These are phyloP conservation scores for Fusarium stilboides DNA, from an alignment of 2,329 filamentous ascomycete genomes.

Conservation along the genomic window DNA sequence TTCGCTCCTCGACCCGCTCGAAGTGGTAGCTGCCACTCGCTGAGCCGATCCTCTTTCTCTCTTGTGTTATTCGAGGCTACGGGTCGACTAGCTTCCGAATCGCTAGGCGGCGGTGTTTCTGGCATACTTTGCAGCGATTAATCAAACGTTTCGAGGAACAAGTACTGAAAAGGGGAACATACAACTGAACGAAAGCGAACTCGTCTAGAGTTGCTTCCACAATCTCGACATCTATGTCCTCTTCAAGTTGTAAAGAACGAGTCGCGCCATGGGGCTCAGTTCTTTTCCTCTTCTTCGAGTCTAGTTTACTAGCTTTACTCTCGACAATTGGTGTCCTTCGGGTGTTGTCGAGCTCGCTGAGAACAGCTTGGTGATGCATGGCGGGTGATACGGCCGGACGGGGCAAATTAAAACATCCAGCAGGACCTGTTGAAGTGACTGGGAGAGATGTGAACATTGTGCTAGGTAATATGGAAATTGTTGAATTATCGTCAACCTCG, in stretches of 20 bases:
- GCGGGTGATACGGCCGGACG: background rate
- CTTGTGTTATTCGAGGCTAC: background rate
- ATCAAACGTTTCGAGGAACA: accelerated
- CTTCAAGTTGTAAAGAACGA: background rate
- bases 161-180: background rate
- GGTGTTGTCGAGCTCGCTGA: background rate
- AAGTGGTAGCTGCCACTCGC: background rate
- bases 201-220: constrained; percentile 31
- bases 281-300: background rate
- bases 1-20: constrained; percentile 4
- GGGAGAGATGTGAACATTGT: background rate
- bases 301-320: background rate
- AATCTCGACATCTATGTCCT: background rate
- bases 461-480: no score
- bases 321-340: background rate
- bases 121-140: constrained; percentile 35
- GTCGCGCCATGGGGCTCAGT: background rate
- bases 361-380: background rate
- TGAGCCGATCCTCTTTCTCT: background rate
- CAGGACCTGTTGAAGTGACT: background rate
- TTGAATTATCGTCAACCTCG: background rate
- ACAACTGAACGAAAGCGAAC: constrained; percentile 36
- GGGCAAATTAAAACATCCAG: no score
- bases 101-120: constrained; percentile 33
- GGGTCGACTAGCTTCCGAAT: background rate